A percentile compares a stretch with the other conserved stretches of the same genome.
Evolutionary conservation across 1,139 yeast genomes (phyloP).

Genomic region (Kluyveromyces marxianus): DNA sequence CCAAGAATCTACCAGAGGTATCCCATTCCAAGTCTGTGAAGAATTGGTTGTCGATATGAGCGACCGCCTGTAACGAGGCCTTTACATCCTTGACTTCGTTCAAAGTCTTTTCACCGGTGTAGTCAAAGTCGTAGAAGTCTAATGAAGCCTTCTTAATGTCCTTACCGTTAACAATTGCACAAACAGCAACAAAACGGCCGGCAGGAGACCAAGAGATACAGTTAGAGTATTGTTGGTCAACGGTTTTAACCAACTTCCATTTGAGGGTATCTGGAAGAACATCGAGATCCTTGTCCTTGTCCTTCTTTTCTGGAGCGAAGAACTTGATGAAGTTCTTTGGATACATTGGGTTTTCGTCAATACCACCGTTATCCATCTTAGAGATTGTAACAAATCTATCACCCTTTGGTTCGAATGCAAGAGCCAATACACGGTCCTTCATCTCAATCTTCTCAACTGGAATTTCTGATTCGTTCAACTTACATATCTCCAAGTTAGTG

Average conservation of each 20-base stretch:
- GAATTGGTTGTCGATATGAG: slow-evolving; percentile 61
- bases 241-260: slow-evolving; percentile 50
- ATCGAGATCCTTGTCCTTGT: slow-evolving; percentile 22
- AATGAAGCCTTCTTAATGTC: slow-evolving; percentile 49
- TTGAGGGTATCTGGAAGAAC: slow-evolving; percentile 36
- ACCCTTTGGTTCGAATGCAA: slow-evolving; percentile 94
- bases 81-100: slow-evolving; percentile 31
- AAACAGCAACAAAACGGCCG: slow-evolving; percentile 82
- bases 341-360: slow-evolving; percentile 56
- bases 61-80: slow-evolving; percentile 57
- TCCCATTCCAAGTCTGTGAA: slow-evolving; percentile 91
- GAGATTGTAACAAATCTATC: slow-evolving; percentile 81
- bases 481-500: slow-evolving; percentile 90
- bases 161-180: slow-evolving; percentile 52
- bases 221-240: slow-evolving; percentile 62
- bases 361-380: slow-evolving; percentile 42
- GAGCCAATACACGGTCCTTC: slow-evolving; percentile 79
- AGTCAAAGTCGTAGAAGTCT: slow-evolving; percentile 83
- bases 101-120: slow-evolving; percentile 53
- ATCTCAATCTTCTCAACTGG: slow-evolving; percentile 94
- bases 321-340: slow-evolving; percentile 70
- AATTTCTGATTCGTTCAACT: slow-evolving; percentile 76
- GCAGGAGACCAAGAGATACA: slow-evolving; percentile 85
- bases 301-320: slow-evolving; percentile 63
- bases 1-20: slow-evolving; percentile 85